Evolutionary conservation across 1,284 basidiomycete species (phyloP), one percentile per base, ranked within the genome.

Genomic region (Phellopilus nigrolimitatus): DNA sequence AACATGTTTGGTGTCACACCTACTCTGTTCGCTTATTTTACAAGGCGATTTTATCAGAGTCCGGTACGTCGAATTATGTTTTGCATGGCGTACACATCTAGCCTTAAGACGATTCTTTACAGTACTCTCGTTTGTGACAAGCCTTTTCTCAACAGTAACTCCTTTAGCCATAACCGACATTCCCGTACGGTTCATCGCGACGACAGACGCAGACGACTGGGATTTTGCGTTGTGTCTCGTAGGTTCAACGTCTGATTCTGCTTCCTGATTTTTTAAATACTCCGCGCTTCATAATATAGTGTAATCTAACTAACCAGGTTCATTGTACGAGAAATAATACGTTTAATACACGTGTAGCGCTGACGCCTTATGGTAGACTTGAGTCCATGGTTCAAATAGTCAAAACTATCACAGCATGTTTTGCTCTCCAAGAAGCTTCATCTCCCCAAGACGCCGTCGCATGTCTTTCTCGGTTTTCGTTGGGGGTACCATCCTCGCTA

Each of bases 401-500:
- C 13, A 22, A 43, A 13, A 19, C 17, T 9, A 47, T 71, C 61
- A 82, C 9, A 80, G 73, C 37, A 68, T 68, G 31, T 66, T 69
- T 58, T 84, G 82, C 58, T 78, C 78, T 61, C 80, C 73, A 39
- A 89, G 70, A 15, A 78, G 73, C 64, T 80, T 76, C 79, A 95
- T 84, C 69, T 87, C 81, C 10, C 79, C 85, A n/a, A 92, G 73
- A 42, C 88, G 76, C 28, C 84, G 74, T 40, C 86, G 75, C 82
- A 92, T 94, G 47, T 88, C 85, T 69, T 84, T 89, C 71, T 95
- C 92, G 5, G 91, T 90, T 48, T 82, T 85, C 27, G 92, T 95
- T 1, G 84, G 89, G 15, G 92, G 82, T 0, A 95, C 89, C 69
- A 76, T 82, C 44, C 88, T 82, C 30, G 85, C 86, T 57, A 90